Evolutionary conservation across 2,329 filamentous ascomycete species (phyloP), one percentile per base, ranked within the genome.

Genomic region (Colletotrichum echinochloae): DNA sequence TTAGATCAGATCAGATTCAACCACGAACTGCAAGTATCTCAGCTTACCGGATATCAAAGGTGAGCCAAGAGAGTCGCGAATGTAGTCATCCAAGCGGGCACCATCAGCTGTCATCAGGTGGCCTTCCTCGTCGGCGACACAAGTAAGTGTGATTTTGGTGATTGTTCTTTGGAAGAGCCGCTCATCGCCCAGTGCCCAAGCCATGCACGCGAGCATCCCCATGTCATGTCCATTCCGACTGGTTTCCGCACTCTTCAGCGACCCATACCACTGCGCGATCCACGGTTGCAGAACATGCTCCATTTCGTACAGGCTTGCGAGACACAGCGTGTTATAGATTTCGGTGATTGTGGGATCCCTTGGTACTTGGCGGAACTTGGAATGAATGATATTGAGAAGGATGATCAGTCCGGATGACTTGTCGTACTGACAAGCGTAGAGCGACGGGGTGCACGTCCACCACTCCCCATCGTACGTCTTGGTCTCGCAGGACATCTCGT

Each of bases 241-340:
- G 23, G 35, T n/a, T n/a, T 63, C 44, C 2, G 52, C 8, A 4
- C 20, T 46, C 7, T 63, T 28, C n/a, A 68, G 44, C 5, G 48
- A 16, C 12, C 41, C 46, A 26, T 49, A 60, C 69, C 69, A 71
- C 20, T 60, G 54, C 12, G 30, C 33, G n/a, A 69, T 55, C 69
- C 69, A 71, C 1, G 69, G 69, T 20, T 65, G 69, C 16, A 71
- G 60, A 18, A 65, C 60, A 5, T 60, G 46, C 44, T 64, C 60
- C 69, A 65, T 69, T 20, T 69, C 66, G 44, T 65, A 71, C 37
- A 54, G 51, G 60, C 60, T 71, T 23, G 55, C 69, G 23, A 71
- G 48, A 8, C 60, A 69, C n/a, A 71, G 23, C 9, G 44, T 62
- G 48, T 37, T 28, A 33, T 68, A 68, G 2, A 71, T 35, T n/a